phyloP scores from a whole-genome alignment of 2,329 filamentous ascomycete genomes.

The Aspergillus pseudonomiae region DNA sequence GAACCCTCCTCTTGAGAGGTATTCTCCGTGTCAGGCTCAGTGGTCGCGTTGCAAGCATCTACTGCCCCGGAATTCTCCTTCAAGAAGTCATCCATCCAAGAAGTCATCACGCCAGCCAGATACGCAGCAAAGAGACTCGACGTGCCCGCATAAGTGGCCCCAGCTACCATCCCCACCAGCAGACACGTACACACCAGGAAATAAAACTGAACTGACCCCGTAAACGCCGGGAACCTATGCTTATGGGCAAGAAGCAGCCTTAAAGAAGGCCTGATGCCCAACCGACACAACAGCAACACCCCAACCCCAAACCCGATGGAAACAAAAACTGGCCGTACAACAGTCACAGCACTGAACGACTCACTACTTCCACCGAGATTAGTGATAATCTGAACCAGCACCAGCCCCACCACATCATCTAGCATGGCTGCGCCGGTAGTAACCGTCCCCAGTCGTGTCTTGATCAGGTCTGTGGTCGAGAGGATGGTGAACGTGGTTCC shows the following conservation, averaged over 20 bases:
- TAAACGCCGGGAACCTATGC: slow-evolving; percentile 12
- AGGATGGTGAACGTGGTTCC: slow-evolving; percentile 71
- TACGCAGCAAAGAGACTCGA: slow-evolving; percentile 62
- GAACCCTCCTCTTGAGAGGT: background rate
- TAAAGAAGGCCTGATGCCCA: slow-evolving; percentile 20
- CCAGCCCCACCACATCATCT: slow-evolving; percentile 76
- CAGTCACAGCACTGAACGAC: slow-evolving; percentile 42
- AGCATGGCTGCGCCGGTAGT: slow-evolving; percentile 76
- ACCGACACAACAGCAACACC: slow-evolving; percentile 31
- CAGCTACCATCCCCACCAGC: slow-evolving; percentile 51
- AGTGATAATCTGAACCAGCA: slow-evolving; percentile 77
- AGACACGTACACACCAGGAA: slow-evolving; percentile 49
- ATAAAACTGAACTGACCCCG: slow-evolving; percentile 25
- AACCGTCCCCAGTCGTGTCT: slow-evolving; percentile 62
- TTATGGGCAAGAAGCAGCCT: slow-evolving; percentile 9
- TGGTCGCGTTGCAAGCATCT: background rate
- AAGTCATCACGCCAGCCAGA: slow-evolving; percentile 56
- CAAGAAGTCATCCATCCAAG: slow-evolving; percentile 51
- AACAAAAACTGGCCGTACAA: slow-evolving; percentile 56
- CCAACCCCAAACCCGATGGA: slow-evolving; percentile 42
- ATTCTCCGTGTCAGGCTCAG: background rate
- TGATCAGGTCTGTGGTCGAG: slow-evolving; percentile 61
- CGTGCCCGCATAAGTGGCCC: slow-evolving; percentile 57
- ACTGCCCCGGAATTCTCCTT: background rate
- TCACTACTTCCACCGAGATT: slow-evolving; percentile 55